Evolutionary conservation across 192 early-diverging fungal species (phyloP).

Genomic region (Physocladia obscura): DNA sequence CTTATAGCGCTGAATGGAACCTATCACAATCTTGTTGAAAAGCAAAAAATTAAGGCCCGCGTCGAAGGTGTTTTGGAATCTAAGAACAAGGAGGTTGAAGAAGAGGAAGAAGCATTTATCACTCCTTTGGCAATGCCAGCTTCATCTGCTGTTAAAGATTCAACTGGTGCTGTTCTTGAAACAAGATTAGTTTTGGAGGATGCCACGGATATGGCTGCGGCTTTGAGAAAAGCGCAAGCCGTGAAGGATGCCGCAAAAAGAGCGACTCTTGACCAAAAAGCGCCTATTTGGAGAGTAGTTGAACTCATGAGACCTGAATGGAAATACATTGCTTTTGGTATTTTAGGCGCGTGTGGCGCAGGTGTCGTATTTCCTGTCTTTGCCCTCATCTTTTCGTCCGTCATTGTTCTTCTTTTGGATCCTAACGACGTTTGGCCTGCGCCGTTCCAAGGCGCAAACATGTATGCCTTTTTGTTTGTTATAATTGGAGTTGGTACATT

Average conservation of each 20-base stretch:
- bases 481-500: slow-evolving; percentile 64
- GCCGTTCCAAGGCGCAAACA: slow-evolving; percentile 41
- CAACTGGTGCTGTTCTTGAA: slow-evolving; percentile 19
- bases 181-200: slow-evolving; percentile 16
- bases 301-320: slow-evolving; percentile 57
- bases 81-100: neutral
- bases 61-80: slow-evolving; percentile 1
- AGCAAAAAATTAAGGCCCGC: slow-evolving; percentile 56
- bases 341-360: slow-evolving; percentile 21
- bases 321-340: slow-evolving; percentile 22
- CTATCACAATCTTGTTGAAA: slow-evolving; percentile 70
- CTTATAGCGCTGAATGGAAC: slow-evolving; percentile 54
- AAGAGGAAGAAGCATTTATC: neutral
- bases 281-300: slow-evolving; percentile 56
- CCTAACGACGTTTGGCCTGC: slow-evolving; percentile 24
- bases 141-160: neutral
- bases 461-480: slow-evolving; percentile 62
- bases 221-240: neutral
- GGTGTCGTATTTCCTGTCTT: slow-evolving; percentile 28
- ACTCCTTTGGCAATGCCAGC: neutral
- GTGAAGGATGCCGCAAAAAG: neutral
- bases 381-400: slow-evolving; percentile 16
- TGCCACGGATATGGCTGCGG: neutral
- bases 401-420: slow-evolving; percentile 42
- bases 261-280: slow-evolving; percentile 36